Conservation (phyloP, 164 flowering plant species). For the Stephania cephalantha region DNA sequence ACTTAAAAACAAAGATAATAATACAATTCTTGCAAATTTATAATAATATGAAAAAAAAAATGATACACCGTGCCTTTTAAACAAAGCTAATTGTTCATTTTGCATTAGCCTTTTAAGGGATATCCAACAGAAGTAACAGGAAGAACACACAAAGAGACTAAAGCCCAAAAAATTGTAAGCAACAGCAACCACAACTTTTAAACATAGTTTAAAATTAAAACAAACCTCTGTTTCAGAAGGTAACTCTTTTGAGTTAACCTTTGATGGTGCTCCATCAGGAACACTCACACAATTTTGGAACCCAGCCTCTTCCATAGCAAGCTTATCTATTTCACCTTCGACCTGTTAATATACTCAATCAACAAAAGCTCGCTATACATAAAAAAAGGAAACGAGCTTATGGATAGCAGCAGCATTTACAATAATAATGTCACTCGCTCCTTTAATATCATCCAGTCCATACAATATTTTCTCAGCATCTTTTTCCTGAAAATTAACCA, state of each 20-base stretch:
- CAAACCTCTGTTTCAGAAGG: slow-evolving; percentile 59
- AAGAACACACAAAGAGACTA: too few species aligned
- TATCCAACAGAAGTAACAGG: not conserved
- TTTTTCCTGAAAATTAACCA: slow-evolving; percentile 45
- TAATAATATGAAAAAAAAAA: not conserved
- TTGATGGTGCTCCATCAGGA: slow-evolving; percentile 84
- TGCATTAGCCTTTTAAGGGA: not conserved
- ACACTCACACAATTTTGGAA: slow-evolving; percentile 83
- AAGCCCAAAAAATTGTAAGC: too few species aligned
- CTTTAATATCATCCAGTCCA: slow-evolving; percentile 77
- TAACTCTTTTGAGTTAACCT: slow-evolving; percentile 51
- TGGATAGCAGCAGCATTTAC: slow-evolving; percentile 30
- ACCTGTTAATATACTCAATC: slow-evolving; percentile 40
- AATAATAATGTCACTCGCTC: slow-evolving; percentile 66
- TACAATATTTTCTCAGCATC: slow-evolving; percentile 66
- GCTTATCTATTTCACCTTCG: slow-evolving; percentile 97
- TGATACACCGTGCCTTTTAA: not conserved
- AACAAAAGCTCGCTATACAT: not conserved
- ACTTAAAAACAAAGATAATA: not conserved
- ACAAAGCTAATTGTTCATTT: not conserved
- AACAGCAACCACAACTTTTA: not conserved
- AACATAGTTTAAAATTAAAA: not conserved
- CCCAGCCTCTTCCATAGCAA: slow-evolving; percentile 96
- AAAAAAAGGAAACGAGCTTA: not conserved
- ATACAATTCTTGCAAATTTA: not conserved